Percentiles rank a stretch among this genome's conserved stretches.
These are phyloP conservation scores for Sicyos baderoa DNA, from an alignment of 306 rosid genomes.

Conservation along the genomic window DNA sequence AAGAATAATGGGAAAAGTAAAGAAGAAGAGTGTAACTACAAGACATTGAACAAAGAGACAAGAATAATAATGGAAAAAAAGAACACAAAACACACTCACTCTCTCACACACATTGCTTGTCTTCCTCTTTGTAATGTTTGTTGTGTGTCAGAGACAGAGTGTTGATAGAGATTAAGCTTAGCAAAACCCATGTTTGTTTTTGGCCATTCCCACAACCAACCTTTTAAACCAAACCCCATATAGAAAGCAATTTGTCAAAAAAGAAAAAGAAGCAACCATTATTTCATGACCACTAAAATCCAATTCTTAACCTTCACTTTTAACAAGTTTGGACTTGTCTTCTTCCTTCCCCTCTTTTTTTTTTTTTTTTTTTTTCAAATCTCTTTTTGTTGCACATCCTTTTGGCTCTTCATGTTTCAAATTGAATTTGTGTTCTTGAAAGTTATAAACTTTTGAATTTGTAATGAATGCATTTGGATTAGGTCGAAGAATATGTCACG, in stretches of 20 bases:
- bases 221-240: not conserved
- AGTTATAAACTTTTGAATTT: not conserved
- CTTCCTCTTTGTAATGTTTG: not conserved
- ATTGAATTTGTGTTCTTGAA: not conserved
- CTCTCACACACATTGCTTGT: not conserved
- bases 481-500: not conserved
- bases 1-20: not conserved
- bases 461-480: not conserved
- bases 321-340: too few species aligned
- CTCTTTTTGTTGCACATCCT: not conserved
- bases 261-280: too few species aligned
- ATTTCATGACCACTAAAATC: not conserved
- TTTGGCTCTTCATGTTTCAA: slow-evolving; percentile 9
- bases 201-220: not conserved
- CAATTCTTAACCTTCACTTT: too few species aligned
- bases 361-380: not conserved
- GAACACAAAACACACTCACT: not conserved
- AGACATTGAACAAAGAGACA: not conserved
- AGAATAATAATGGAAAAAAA: not conserved
- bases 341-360: too few species aligned
- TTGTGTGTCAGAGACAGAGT: slow-evolving; percentile 15
- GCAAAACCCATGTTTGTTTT: not conserved
- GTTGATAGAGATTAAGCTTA: slow-evolving; percentile 5
- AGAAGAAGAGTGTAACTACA: not conserved
- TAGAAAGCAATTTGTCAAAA: too few species aligned